A percentile compares a stretch with the other conserved stretches of the same genome.
phyloP scores from a whole-genome alignment of 306 rosid genomes.

The Elaeagnus macrophylla region DNA sequence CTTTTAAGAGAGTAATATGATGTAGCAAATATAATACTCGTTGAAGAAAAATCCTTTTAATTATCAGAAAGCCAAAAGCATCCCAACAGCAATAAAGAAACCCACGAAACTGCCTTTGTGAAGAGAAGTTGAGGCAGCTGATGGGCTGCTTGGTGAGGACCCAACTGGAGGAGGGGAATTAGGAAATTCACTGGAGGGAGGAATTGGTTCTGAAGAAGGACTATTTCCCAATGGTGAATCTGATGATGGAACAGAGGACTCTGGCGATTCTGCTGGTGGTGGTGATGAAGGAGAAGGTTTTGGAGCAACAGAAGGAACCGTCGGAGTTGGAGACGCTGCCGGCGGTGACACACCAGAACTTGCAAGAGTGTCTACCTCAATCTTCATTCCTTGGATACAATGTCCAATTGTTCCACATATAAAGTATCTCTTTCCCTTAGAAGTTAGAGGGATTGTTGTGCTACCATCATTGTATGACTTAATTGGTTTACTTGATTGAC shows the following conservation, averaged over 20 bases:
- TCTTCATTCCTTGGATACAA: conserved; percentile 71
- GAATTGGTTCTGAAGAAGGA: neutral
- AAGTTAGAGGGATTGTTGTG: conserved; percentile 49
- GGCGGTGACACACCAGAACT: conserved; percentile 31
- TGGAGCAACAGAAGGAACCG: conserved; percentile 17
- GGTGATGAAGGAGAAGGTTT: conserved; percentile 27
- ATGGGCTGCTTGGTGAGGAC: conserved; percentile 25
- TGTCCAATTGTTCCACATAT: conserved; percentile 69
- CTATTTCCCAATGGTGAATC: conserved; percentile 16
- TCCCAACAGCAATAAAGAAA: conserved; percentile 16
- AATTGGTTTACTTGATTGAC: conserved; percentile 44
- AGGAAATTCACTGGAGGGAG: neutral
- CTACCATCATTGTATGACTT: conserved; percentile 47
- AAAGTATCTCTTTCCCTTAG: conserved; percentile 74
- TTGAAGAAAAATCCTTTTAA: no score
- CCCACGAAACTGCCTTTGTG: conserved; percentile 20
- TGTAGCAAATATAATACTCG: no score
- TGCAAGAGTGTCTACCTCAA: conserved; percentile 58
- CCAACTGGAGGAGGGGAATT: conserved; percentile 20
- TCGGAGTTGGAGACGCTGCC: conserved; percentile 20
- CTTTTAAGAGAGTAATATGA: no score
- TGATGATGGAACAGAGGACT: conserved; percentile 5
- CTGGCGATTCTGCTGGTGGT: conserved; percentile 25
- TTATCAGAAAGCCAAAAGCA: no score
- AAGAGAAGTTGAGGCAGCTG: conserved; percentile 32